These are phyloP conservation scores for Blastomyces percursus DNA, from an alignment of 2,329 filamentous ascomycete species.

Conservation along the genomic window DNA sequence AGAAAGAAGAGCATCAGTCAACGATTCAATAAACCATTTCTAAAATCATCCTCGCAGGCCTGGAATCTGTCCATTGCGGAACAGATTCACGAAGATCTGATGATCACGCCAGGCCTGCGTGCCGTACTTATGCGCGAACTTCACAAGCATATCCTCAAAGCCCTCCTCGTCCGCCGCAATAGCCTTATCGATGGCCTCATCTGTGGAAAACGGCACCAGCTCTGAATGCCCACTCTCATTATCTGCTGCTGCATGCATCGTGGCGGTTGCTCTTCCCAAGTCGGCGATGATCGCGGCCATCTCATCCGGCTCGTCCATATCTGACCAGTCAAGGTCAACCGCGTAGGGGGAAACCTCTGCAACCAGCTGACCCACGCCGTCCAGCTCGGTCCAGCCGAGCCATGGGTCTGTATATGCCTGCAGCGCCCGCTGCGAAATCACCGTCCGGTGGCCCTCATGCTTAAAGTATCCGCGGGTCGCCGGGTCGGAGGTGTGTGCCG, in stretches of 20 bases:
- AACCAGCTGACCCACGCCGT: slow-evolving; percentile 16
- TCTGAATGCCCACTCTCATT: slow-evolving; percentile 13
- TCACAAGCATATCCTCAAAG: slow-evolving; percentile 8
- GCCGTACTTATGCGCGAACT: slow-evolving; percentile 15
- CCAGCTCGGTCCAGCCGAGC: slow-evolving; percentile 17
- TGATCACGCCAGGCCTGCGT: slow-evolving; percentile 10
- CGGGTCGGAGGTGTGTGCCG: slow-evolving; percentile 10
- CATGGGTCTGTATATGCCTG: slow-evolving; percentile 15
- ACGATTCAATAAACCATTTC: neutral
- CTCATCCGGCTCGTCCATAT: slow-evolving; percentile 14
- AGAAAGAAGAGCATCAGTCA: neutral
- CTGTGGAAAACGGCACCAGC: slow-evolving; percentile 15
- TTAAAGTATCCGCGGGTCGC: slow-evolving; percentile 11
- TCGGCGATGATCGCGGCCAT: slow-evolving; percentile 13
- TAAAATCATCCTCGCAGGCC: slow-evolving; percentile 3
- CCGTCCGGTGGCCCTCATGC: slow-evolving; percentile 15
- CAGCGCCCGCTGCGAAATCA: slow-evolving; percentile 16
- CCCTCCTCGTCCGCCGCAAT: slow-evolving; percentile 10
- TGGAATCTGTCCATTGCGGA: slow-evolving; percentile 13
- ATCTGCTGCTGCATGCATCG: slow-evolving; percentile 16
- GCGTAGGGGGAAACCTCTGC: slow-evolving; percentile 17
- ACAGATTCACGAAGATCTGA: slow-evolving; percentile 15
- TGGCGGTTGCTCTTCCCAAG: slow-evolving; percentile 14
- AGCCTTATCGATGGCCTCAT: slow-evolving; percentile 11
- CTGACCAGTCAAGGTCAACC: slow-evolving; percentile 16